phyloP scores from a whole-genome alignment of 331 rosid species.

The Telfairia occidentalis region DNA sequence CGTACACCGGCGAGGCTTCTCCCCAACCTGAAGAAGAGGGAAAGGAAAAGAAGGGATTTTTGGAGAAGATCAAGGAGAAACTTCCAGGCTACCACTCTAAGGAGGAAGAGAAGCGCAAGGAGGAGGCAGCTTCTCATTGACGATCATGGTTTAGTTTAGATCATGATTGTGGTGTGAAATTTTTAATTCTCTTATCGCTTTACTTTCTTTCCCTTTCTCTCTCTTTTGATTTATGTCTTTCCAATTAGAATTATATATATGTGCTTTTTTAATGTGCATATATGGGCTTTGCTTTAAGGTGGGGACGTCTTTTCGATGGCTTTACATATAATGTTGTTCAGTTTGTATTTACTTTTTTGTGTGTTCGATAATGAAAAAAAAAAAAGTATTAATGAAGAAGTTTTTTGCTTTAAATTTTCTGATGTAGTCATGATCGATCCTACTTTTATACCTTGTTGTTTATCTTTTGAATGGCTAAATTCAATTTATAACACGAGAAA shows the following conservation, averaged over 20 bases:
- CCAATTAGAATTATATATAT: neutral
- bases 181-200: neutral
- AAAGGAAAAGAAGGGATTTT: conserved; percentile 79
- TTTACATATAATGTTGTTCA: neutral
- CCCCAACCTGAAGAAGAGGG: conserved; percentile 27
- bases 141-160: neutral
- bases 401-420: neutral
- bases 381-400: neutral
- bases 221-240: neutral
- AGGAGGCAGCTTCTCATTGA: conserved; percentile 11
- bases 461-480: too few species aligned
- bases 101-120: conserved; percentile 52
- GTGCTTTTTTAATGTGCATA: conserved; percentile 1
- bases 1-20: neutral
- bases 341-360: conserved; percentile 1
- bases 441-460: too few species aligned
- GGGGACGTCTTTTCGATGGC: neutral
- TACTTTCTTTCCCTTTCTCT: neutral
- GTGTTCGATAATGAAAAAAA: neutral
- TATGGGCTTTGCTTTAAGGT: conserved; percentile 1
- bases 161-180: conserved; percentile 3
- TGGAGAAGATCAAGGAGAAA: conserved; percentile 87
- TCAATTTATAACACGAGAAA: too few species aligned
- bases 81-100: conserved; percentile 75
- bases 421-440: neutral